A percentile compares a stretch with the other conserved stretches of the same genome.
Conservation (phyloP, 805 yeast genomes). For the Cyberlindnera samutprakarnensis region DNA sequence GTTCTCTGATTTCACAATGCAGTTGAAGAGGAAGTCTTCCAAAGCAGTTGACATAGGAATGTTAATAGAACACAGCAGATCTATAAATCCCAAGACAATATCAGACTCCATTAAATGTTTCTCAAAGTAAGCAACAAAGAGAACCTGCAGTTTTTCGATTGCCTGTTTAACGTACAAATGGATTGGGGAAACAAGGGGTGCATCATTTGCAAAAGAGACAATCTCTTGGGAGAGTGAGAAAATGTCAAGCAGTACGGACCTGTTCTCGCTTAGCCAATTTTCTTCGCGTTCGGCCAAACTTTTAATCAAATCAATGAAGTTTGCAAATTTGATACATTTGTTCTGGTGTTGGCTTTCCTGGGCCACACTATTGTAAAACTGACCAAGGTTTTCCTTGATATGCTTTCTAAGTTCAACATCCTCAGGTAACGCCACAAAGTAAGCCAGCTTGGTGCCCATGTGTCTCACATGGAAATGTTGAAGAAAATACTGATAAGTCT, state of each 20-base stretch:
- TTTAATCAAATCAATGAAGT: constrained; percentile 56
- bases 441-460: constrained; percentile 58
- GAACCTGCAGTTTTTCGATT: constrained; percentile 47
- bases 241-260: constrained; percentile 35
- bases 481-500: constrained; percentile 63
- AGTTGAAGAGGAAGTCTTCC: constrained; percentile 49
- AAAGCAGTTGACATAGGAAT: constrained; percentile 39
- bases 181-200: constrained; percentile 46
- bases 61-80: constrained; percentile 36
- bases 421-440: constrained; percentile 48
- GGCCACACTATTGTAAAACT: constrained; percentile 38
- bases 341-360: constrained; percentile 45
- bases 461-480: constrained; percentile 56
- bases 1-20: constrained; percentile 46
- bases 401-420: constrained; percentile 50
- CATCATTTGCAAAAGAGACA: constrained; percentile 29
- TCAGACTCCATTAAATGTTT: constrained; percentile 29
- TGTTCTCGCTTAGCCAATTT: constrained; percentile 54
- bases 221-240: constrained; percentile 38
- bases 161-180: constrained; percentile 72
- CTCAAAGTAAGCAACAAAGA: constrained; percentile 34
- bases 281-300: constrained; percentile 42
- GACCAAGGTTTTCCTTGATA: constrained; percentile 44
- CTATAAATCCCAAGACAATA: constrained; percentile 33
- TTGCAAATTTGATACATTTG: constrained; percentile 61